These are phyloP conservation scores for Blastobotrys illinoisensis DNA, from an alignment of 1,139 yeast genomes.

Conservation along the genomic window DNA sequence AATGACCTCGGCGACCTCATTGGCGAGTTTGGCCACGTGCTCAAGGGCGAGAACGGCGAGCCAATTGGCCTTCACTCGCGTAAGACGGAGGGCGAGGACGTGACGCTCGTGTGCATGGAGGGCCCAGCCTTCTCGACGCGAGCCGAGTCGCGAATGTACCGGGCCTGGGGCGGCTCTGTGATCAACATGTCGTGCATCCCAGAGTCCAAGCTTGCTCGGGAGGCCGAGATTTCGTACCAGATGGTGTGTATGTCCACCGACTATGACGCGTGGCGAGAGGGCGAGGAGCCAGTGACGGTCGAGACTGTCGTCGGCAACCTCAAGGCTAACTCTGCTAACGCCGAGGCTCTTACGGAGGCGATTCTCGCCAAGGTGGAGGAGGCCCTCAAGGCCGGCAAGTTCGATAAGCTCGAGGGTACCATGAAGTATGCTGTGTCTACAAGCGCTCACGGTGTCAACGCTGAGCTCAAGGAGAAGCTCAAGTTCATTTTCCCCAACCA, in stretches of 20 bases:
- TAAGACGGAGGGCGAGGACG: constrained; percentile 54
- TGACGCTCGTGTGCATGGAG: constrained; percentile 93
- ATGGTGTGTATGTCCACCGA: constrained; percentile 99
- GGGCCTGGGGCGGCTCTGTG: constrained; percentile 88
- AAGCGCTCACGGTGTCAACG: constrained; percentile 65
- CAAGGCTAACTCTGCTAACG: constrained; percentile 82
- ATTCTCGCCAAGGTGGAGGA: constrained; percentile 63
- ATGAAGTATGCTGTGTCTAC: constrained; percentile 84
- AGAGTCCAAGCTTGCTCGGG: constrained; percentile 93
- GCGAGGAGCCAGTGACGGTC: constrained; percentile 93
- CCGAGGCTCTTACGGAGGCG: constrained; percentile 67
- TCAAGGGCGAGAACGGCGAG: constrained; percentile 40
- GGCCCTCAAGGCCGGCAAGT: constrained; percentile 51
- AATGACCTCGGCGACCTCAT: constrained; percentile 61
- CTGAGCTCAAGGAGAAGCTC: constrained; percentile 70
- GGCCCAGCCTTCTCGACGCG: constrained; percentile 98
- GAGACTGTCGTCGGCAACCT: constrained; percentile 91
- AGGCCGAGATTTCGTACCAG: constrained; percentile 93
- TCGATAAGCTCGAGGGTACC: constrained; percentile 69
- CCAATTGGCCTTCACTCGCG: constrained; percentile 50
- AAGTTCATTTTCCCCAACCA: constrained; percentile 90
- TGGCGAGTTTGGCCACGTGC: constrained; percentile 48
- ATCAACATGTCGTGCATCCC: constrained; percentile 97
- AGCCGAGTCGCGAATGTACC: constrained; percentile 89
- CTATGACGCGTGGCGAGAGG: constrained; percentile 96